Evolutionary conservation across 2,329 filamentous ascomycete species (phyloP).

Genomic region (Exophiala mesophila): DNA sequence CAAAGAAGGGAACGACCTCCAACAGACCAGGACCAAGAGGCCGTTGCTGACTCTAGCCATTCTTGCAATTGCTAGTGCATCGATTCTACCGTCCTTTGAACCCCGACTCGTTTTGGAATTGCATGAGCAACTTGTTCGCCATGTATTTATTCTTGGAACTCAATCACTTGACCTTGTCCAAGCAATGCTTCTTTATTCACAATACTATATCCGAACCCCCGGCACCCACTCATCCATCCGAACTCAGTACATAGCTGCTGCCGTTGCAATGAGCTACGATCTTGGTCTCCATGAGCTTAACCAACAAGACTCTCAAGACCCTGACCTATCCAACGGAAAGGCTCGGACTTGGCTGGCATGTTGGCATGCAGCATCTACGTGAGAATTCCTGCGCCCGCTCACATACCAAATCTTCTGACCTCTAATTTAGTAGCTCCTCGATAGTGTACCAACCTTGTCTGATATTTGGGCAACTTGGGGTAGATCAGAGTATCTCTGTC

Average conservation of each 20-base stretch:
- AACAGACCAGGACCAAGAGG: not conserved
- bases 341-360: constrained; percentile 7
- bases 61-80: constrained; percentile 8
- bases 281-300: not conserved
- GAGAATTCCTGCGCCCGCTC: constrained; percentile 31
- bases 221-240: not conserved
- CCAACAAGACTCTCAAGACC: constrained; percentile 26
- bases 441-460: constrained; percentile 6
- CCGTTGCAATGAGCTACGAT: constrained; percentile 8
- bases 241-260: constrained; percentile 7
- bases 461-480: not conserved
- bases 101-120: constrained; percentile 4
- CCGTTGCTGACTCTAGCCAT: constrained; percentile 8
- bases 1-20: not conserved
- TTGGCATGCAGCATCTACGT: constrained; percentile 29
- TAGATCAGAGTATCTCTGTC: constrained; percentile 1
- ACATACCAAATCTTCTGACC: not conserved
- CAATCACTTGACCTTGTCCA: constrained; percentile 9
- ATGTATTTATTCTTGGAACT: constrained; percentile 3
- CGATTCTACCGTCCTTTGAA: constrained; percentile 10
- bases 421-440: constrained; percentile 4
- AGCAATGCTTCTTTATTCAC: constrained; percentile 8
- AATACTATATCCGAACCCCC: constrained; percentile 5
- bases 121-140: constrained; percentile 5
- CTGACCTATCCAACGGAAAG: no score